phyloP scores from a whole-genome alignment of 345 rosid species.

The Citrus maxima region DNA sequence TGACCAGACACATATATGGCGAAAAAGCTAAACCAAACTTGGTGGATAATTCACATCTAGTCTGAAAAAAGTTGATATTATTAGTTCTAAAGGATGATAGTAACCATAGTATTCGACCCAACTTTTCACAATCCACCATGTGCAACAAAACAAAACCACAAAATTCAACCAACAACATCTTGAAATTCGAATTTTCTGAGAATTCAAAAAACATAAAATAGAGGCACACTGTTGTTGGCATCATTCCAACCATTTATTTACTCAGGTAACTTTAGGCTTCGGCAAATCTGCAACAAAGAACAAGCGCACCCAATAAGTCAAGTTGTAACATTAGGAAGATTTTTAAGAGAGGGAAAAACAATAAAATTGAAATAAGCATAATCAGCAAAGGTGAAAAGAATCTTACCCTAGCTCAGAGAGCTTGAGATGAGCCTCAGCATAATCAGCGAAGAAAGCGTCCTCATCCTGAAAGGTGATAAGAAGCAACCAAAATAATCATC shows the following conservation, averaged over 20 bases:
- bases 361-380: neutral
- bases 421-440: constrained; percentile 73
- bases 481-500: neutral
- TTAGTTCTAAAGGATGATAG: neutral
- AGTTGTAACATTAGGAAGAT: no score
- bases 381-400: no score
- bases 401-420: constrained; percentile 95
- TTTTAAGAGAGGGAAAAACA: no score
- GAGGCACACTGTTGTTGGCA: neutral
- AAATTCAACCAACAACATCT: constrained; percentile 10
- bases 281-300: constrained; percentile 45
- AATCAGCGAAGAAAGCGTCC: constrained; percentile 87
- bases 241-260: neutral
- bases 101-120: neutral
- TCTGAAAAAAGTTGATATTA: neutral
- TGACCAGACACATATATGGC: no score
- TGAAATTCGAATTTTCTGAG: neutral
- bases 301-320: neutral
- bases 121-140: neutral
- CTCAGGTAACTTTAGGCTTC: constrained; percentile 31
- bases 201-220: neutral
- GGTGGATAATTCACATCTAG: neutral
- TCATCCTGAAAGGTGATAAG: constrained; percentile 52
- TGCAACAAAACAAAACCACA: neutral
- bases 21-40: no score